Base-by-base conservation (phyloP, 2,329 filamentous ascomycete genomes). In the Colletotrichum tabaci region DNA sequence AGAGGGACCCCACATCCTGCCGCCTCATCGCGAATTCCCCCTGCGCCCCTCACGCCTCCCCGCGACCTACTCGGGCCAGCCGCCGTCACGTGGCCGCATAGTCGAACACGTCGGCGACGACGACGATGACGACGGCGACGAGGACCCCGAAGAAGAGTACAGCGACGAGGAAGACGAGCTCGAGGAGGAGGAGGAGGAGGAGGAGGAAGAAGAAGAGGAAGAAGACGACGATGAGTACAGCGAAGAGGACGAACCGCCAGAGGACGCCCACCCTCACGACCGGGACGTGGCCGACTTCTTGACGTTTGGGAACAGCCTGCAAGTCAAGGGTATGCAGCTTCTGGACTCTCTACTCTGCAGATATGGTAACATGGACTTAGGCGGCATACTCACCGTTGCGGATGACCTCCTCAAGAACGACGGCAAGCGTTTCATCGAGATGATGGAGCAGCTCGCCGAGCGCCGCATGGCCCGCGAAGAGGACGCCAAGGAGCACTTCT, bases 391-490 rank as follows among this genome's bases (percentile, higher is more conserved):
- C 81, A 99, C 96, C 76, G 96, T 99, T 79, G 96, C 96, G 82
- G 96, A 99, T 86, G 96, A 99, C 84, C 88, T 99, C 75, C 89
- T 99, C 74, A 98, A 98, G 83, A 99, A 99, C 83, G 96, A 99
- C 83, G 96, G 96, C 78, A 98, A 97, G 83, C 97, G 98, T 80
- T 99, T 99, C 85, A 99, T 99, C 83, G 96, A 99, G 82, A 99
- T 99, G 96, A 99, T 99, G 96, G 96, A 99, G 82, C 96, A 98
- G 84, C 89, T 99, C 77, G 96, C 96, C 47, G 96, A 99, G 84
- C 94, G 96, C 77, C 91, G 96, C 77, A 98, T 99, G 96, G 94
- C 95, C 79, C 92, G 96, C 76, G 96, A 98, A 85, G 95, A 96
- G 84, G 95, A 98, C 80, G 94, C 94, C 61, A 91, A 92, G 73